These are phyloP conservation scores for Nadsonia fulvescens DNA, from an alignment of 805 yeast genomes.

Conservation along the genomic window DNA sequence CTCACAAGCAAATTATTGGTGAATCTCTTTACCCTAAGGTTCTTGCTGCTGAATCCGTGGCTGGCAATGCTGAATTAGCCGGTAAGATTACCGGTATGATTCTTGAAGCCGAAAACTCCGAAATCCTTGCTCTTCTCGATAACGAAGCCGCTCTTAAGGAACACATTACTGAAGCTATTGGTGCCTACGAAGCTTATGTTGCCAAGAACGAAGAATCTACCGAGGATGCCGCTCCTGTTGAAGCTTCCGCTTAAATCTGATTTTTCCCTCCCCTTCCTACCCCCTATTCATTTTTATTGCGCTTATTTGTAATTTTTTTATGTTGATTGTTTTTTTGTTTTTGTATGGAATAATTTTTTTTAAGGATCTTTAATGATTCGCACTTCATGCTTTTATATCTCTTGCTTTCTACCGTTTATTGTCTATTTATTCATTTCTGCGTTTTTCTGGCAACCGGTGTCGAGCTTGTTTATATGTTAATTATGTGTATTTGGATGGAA, in stretches of 20 bases:
- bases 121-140: slow-evolving; percentile 73
- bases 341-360: slow-evolving; percentile 1
- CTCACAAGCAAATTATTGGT: slow-evolving; percentile 94
- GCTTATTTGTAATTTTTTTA: too few relatives aligned
- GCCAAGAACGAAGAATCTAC: slow-evolving; percentile 23
- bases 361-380: neutral
- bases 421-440: too few relatives aligned
- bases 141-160: slow-evolving; percentile 78
- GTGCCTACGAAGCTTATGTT: slow-evolving; percentile 86
- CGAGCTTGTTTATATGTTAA: too few relatives aligned
- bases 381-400: too few relatives aligned
- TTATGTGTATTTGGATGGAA: too few relatives aligned
- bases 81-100: slow-evolving; percentile 99
- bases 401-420: too few relatives aligned
- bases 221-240: slow-evolving; percentile 1
- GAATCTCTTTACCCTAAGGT: slow-evolving; percentile 93
- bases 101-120: slow-evolving; percentile 84
- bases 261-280: too few relatives aligned
- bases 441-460: too few relatives aligned
- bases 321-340: neutral
- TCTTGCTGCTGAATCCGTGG: slow-evolving; percentile 70
- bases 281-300: too few relatives aligned
- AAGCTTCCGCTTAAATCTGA: neutral
- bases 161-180: slow-evolving; percentile 85
- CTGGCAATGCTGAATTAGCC: slow-evolving; percentile 63